Percentiles rank a stretch among this genome's conserved stretches.
These are phyloP conservation scores for Candida odintsovae DNA, from an alignment of 805 yeast species.

Conservation along the genomic window DNA sequence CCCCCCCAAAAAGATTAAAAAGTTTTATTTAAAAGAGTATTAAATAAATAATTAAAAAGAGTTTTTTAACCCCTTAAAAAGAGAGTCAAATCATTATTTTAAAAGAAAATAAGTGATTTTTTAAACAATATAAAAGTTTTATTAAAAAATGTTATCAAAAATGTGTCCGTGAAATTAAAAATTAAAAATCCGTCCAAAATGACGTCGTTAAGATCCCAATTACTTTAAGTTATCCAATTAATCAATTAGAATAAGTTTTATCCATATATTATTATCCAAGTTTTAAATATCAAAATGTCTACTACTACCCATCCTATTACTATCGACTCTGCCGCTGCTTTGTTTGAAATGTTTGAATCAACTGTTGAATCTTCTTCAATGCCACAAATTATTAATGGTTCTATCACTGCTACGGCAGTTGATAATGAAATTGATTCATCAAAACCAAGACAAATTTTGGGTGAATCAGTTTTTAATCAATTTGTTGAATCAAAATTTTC, in stretches of 20 bases:
- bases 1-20: constrained; percentile 11
- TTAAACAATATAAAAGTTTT: not conserved
- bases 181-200: constrained; percentile 18
- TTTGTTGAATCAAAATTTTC: constrained; percentile 18
- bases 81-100: constrained; percentile 8
- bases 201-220: constrained; percentile 17
- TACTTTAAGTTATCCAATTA: constrained; percentile 2
- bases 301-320: constrained; percentile 8
- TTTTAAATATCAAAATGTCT: constrained; percentile 6
- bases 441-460: constrained; percentile 24
- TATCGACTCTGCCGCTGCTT: constrained; percentile 16
- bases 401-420: not conserved
- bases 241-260: constrained; percentile 1
- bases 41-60: constrained; percentile 9
- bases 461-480: constrained; percentile 24
- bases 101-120: constrained; percentile 7
- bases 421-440: too few species aligned
- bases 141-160: constrained; percentile 7
- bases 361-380: constrained; percentile 13
- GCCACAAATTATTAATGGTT: not conserved
- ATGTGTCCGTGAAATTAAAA: constrained; percentile 21
- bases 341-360: constrained; percentile 23
- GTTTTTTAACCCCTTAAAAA: constrained; percentile 4
- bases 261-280: constrained; percentile 5
- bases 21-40: constrained; percentile 1